Evolutionary conservation across 1,284 basidiomycete genomes (phyloP).

Genomic region (Stereum hirsutum): DNA sequence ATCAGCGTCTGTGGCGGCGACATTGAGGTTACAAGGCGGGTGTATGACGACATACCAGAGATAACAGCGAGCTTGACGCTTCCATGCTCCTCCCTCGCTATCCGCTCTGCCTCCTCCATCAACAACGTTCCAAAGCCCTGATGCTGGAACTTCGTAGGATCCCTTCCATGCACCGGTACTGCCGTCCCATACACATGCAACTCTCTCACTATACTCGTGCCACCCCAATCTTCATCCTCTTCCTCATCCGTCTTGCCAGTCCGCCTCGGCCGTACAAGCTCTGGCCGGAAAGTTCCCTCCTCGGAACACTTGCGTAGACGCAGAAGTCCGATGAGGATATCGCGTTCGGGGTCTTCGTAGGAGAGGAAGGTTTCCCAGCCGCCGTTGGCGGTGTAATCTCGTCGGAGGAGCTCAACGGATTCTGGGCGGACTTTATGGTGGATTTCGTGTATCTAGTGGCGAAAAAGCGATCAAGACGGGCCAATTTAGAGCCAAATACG

Average conservation of each 20-base stretch:
- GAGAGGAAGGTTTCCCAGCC: conserved; percentile 99
- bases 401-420: conserved; percentile 91
- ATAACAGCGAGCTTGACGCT: conserved; percentile 94
- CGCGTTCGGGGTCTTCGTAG: conserved; percentile 95
- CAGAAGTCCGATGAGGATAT: conserved; percentile 93
- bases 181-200: conserved; percentile 99
- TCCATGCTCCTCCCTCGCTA: conserved; percentile 96
- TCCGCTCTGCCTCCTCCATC: conserved; percentile 99
- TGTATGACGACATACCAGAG: conserved; percentile 57
- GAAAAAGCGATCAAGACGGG: conserved; percentile 6
- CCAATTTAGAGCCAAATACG: conserved; percentile 5
- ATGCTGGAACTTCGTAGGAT: conserved; percentile 98
- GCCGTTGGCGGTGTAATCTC: conserved; percentile 96
- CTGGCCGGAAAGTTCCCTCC: conserved; percentile 93
- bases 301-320: conserved; percentile 92
- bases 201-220: conserved; percentile 93
- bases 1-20: no score
- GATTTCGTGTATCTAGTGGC: conserved; percentile 95
- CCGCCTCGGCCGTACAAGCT: conserved; percentile 75
- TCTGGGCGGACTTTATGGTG: conserved; percentile 97
- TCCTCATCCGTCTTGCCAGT: no score
- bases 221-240: conserved; percentile 60
- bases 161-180: conserved; percentile 92
- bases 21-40: no score
- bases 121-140: conserved; percentile 96